These are phyloP conservation scores for Candida wancherniae DNA, from an alignment of 805 yeast genomes.

Conservation along the genomic window DNA sequence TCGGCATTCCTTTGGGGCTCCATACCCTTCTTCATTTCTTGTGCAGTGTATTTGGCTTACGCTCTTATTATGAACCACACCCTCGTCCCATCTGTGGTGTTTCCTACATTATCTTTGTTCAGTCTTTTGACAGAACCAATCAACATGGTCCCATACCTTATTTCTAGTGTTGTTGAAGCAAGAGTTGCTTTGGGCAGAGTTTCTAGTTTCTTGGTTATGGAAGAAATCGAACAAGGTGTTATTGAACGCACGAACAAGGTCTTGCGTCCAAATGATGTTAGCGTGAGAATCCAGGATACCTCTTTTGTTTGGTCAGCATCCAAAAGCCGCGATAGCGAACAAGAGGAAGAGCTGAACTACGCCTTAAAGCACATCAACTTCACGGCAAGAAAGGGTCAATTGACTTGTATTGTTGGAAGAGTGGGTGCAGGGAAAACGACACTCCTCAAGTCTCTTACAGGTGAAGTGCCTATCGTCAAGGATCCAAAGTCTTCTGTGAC, in stretches of 20 bases:
- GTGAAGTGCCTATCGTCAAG: conserved; percentile 35
- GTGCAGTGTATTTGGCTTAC: conserved; percentile 29
- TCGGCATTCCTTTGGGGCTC: conserved; percentile 34
- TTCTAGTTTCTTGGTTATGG: conserved; percentile 27
- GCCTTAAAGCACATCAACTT: conserved; percentile 48
- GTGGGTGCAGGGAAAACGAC: conserved; percentile 70
- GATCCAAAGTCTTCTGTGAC: conserved; percentile 8
- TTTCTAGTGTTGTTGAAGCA: conserved; percentile 26
- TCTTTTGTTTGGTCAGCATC: conserved; percentile 48
- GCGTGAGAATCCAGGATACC: conserved; percentile 44
- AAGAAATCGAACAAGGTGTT: conserved; percentile 27
- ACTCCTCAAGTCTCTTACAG: conserved; percentile 48
- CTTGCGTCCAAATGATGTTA: conserved; percentile 18
- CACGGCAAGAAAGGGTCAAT: conserved; percentile 46
- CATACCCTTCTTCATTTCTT: conserved; percentile 34
- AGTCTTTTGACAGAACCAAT: conserved; percentile 34
- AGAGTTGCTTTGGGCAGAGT: conserved; percentile 32
- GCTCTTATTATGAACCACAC: conserved; percentile 21
- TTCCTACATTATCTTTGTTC: conserved; percentile 39
- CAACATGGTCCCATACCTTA: conserved; percentile 27
- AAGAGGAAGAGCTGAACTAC: conserved; percentile 36
- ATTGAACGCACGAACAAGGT: conserved; percentile 17
- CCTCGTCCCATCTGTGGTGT: conserved; percentile 33
- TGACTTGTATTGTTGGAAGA: conserved; percentile 59
- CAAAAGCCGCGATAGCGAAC: conserved; percentile 17